phyloP scores from a whole-genome alignment of 2,329 filamentous ascomycete species.

The Aspergillus hiratsukae region DNA sequence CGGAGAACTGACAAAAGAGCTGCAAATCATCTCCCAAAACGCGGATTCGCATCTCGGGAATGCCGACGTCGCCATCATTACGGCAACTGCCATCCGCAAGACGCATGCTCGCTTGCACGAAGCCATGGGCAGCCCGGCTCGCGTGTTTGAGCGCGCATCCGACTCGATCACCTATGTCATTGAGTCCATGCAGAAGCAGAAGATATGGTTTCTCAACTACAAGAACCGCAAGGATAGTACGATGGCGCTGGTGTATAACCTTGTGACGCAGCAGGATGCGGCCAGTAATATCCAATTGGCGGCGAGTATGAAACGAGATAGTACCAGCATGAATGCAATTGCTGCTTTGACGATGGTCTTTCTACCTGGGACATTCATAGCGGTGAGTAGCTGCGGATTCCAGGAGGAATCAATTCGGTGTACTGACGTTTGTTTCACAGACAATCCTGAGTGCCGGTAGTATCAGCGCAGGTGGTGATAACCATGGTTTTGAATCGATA shows the following conservation, averaged over 20 bases:
- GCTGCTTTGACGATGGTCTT: slow-evolving; percentile 31
- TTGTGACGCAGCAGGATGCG: slow-evolving; percentile 29
- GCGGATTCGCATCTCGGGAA: slow-evolving; percentile 25
- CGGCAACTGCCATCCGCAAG: slow-evolving; percentile 17
- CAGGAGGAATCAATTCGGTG: neutral
- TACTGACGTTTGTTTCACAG: neutral
- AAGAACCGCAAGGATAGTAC: slow-evolving; percentile 22
- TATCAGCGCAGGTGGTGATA: neutral
- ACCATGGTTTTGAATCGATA: neutral
- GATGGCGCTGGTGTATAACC: slow-evolving; percentile 20
- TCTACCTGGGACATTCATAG: slow-evolving; percentile 19
- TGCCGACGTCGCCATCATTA: slow-evolving; percentile 23
- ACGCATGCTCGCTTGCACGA: slow-evolving; percentile 12
- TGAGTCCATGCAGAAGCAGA: slow-evolving; percentile 24
- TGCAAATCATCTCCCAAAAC: slow-evolving; percentile 28
- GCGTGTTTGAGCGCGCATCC: slow-evolving; percentile 6
- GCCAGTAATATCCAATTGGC: slow-evolving; percentile 27
- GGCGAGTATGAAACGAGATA: slow-evolving; percentile 24
- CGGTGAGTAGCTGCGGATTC: neutral
- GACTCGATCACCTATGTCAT: slow-evolving; percentile 25
- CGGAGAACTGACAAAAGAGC: slow-evolving; percentile 21
- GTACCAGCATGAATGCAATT: slow-evolving; percentile 29
- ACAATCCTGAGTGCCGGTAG: slow-evolving; percentile 11
- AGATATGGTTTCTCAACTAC: slow-evolving; percentile 23
- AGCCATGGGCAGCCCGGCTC: neutral